Conservation (phyloP, 345 rosid species). For the sweet orange (Citrus sinensis) region DVS_A1.0 CM039168.1:28212501-28213000, state of each 20-base stretch:
- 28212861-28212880: conserved; percentile 59
- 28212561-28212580: conserved; percentile 32
- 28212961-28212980: no score
- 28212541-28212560: conserved; percentile 52
- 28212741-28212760: not conserved
- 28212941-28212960: not conserved
- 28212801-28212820: conserved; percentile 84
- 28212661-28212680: conserved; percentile 67
- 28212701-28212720: not conserved
- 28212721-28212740: not conserved
- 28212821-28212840: conserved; percentile 87
- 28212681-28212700: conserved; percentile 38
- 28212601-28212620: conserved; percentile 25
- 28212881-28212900: conserved; percentile 36
- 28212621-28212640: conserved; percentile 60
- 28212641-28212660: conserved; percentile 85
- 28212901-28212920: no score
- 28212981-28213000: not conserved
- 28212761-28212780: not conserved
- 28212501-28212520: conserved; percentile 80
- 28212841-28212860: conserved; percentile 70
- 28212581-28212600: not conserved
- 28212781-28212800: conserved; percentile 36
- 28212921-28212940: not conserved
- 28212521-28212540: conserved; percentile 68